Conservation (phyloP, 2,329 filamentous ascomycete species). For the Cladophialophora chaetospira region DNA sequence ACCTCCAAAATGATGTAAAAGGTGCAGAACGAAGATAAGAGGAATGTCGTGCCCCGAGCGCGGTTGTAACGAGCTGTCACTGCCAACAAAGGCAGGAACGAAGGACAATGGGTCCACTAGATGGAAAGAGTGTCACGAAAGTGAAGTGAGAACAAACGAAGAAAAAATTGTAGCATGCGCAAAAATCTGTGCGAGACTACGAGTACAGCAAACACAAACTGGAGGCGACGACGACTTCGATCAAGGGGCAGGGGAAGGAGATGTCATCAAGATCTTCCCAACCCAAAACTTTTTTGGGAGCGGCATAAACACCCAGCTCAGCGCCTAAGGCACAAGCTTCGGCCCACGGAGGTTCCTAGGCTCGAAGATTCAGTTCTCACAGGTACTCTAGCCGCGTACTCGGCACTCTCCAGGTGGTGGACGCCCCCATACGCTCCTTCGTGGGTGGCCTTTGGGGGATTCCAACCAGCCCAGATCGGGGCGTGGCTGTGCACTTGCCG, state of each 20-base stretch:
- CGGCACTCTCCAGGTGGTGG: not conserved
- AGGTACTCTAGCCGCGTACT: not conserved
- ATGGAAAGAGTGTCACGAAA: conserved; percentile 29
- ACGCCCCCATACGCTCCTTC: not conserved
- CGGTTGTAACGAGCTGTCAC: conserved; percentile 20
- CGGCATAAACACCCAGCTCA: not conserved
- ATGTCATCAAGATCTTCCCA: not conserved
- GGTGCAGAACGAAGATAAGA: conserved; percentile 10
- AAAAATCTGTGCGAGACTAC: conserved; percentile 1
- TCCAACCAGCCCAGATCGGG: not conserved
- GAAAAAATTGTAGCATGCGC: conserved; percentile 6
- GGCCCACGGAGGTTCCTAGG: not conserved
- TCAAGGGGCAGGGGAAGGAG: not conserved
- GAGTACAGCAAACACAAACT: not conserved
- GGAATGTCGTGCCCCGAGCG: conserved; percentile 9
- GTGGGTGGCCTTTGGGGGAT: not conserved
- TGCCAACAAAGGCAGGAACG: conserved; percentile 27
- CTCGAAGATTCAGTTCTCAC: conserved; percentile 11
- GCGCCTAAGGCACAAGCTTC: not conserved
- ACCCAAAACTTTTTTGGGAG: not conserved
- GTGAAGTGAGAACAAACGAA: conserved; percentile 10
- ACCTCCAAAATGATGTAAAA: conserved; percentile 12
- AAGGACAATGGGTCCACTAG: conserved; percentile 15
- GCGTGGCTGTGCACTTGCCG: not conserved
- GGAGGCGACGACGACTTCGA: not conserved